A percentile compares a stretch with the other conserved stretches of the same genome.
These are phyloP conservation scores for Leccinellum albellum DNA, from an alignment of 768 basidiomycete genomes.

Conservation along the genomic window DNA sequence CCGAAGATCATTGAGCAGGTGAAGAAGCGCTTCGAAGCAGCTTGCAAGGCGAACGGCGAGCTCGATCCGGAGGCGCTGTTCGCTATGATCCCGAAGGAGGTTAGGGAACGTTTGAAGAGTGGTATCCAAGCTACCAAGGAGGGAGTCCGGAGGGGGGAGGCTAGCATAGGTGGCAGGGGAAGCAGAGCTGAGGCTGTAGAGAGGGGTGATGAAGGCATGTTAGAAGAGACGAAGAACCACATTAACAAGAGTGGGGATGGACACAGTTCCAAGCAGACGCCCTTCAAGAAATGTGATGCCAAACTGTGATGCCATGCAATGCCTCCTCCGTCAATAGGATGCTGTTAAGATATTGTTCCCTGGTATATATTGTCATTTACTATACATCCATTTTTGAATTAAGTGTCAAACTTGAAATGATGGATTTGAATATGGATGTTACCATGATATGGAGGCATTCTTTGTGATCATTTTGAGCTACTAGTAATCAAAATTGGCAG, in stretches of 20 bases:
- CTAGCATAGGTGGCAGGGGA: background rate
- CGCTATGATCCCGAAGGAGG: conserved; percentile 10
- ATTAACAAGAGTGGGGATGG: conserved; percentile 5
- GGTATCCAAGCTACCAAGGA: conserved; percentile 6
- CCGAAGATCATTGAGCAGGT: conserved; percentile 10
- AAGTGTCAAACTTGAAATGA: too few relatives aligned
- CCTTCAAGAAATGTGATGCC: conserved; percentile 13
- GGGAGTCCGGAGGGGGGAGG: background rate
- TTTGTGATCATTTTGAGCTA: too few relatives aligned
- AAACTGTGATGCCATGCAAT: conserved; percentile 19
- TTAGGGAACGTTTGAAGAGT: background rate
- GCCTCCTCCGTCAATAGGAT: too few relatives aligned
- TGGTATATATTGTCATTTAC: too few relatives aligned
- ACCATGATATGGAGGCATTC: too few relatives aligned
- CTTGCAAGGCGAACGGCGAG: conserved; percentile 1
- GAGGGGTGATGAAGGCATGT: conserved; percentile 6
- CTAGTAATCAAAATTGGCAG: too few relatives aligned
- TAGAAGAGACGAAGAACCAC: conserved; percentile 11
- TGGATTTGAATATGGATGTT: too few relatives aligned
- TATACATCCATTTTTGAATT: too few relatives aligned
- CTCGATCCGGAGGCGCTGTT: conserved; percentile 5
- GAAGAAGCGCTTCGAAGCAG: conserved; percentile 9
- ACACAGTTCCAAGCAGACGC: conserved; percentile 8
- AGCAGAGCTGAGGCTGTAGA: conserved; percentile 2
- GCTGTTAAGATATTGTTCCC: too few relatives aligned